Evolutionary conservation across 495 filamentous ascomycete species (phyloP).

Genomic region (Penicillium roqueforti): DNA sequence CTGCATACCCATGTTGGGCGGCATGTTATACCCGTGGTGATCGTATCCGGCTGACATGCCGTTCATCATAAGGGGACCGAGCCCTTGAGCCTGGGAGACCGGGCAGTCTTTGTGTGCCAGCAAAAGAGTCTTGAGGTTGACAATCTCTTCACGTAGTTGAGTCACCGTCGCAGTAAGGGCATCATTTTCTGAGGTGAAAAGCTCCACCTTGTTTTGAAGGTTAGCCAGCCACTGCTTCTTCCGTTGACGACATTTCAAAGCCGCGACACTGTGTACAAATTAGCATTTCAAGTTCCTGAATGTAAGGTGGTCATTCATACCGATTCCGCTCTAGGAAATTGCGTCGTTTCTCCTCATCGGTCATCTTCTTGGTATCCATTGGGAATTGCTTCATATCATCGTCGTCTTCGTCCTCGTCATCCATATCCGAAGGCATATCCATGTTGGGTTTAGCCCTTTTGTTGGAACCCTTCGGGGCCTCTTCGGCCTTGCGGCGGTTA

Average conservation of each 20-base stretch:
- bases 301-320: conserved; percentile 50
- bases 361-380: conserved; percentile 77
- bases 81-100: conserved; percentile 80
- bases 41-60: conserved; percentile 43
- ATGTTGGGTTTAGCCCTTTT: conserved; percentile 67
- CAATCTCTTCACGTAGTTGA: conserved; percentile 84
- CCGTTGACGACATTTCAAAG: conserved; percentile 92
- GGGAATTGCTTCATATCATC: conserved; percentile 43
- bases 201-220: conserved; percentile 89
- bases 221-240: conserved; percentile 99
- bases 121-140: conserved; percentile 89
- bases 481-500: conserved; percentile 77
- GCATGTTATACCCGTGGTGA: conserved; percentile 36
- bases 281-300: conserved; percentile 10
- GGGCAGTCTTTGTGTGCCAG: conserved; percentile 97
- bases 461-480: conserved; percentile 60
- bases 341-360: conserved; percentile 96
- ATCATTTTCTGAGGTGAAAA: conserved; percentile 89
- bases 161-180: conserved; percentile 76
- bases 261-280: conserved; percentile 73
- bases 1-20: conserved; percentile 40
- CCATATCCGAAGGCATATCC: conserved; percentile 51
- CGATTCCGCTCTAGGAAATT: conserved; percentile 96
- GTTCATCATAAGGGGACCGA: conserved; percentile 65
- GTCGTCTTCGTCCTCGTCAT: conserved; percentile 48